Evolutionary conservation across 2,329 filamentous ascomycete genomes (phyloP), one percentile per base, ranked within the genome.

Genomic region (Neurospora crassa): DNA sequence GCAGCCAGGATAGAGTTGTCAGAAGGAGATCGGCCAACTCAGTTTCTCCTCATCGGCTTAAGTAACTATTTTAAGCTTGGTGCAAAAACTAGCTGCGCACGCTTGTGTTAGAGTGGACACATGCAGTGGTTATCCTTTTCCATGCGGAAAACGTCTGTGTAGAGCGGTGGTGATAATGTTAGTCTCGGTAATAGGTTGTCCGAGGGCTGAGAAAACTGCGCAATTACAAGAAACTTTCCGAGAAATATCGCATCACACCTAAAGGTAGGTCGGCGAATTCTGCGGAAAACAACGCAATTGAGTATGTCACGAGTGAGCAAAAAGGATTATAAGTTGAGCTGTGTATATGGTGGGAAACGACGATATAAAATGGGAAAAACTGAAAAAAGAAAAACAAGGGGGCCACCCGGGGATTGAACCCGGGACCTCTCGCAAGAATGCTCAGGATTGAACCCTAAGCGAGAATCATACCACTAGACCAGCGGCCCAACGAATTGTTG

Each of bases 401-500:
- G 53, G 53, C 53, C 53, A 63, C 53, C 71, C 72, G 72, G 72
- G 72, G 72, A 74, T 74, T 70, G 72, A 74, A 74, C 72, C 72
- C 72, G 72, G 71, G 72, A 74, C 72, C 72, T 74, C 72, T 70
- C 72, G 71, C 72, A 74, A 59, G 47, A 59, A 59, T 59, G 24
- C 47, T 59, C 47, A 59, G 47, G 47, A 59, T 59, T 42, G 40
- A 69, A 79, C 85, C 85, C 85, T 87, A 53, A 53, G 53, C 53
- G 53, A 59, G 53, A 59, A 59, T 59, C 53, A 59, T 59, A 59
- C 53, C 53, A 59, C 53, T 59, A 59, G 53, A 59, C 53, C 53
- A 59, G 53, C 53, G 47, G 47, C 47, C 47, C 47, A 24, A 5
- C 18, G 24, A 63, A 63, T 63, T 18, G 14, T 34, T 63, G 24